Conservation (phyloP, 1,284 basidiomycete species). For the Puccinia coronata region DNA sequence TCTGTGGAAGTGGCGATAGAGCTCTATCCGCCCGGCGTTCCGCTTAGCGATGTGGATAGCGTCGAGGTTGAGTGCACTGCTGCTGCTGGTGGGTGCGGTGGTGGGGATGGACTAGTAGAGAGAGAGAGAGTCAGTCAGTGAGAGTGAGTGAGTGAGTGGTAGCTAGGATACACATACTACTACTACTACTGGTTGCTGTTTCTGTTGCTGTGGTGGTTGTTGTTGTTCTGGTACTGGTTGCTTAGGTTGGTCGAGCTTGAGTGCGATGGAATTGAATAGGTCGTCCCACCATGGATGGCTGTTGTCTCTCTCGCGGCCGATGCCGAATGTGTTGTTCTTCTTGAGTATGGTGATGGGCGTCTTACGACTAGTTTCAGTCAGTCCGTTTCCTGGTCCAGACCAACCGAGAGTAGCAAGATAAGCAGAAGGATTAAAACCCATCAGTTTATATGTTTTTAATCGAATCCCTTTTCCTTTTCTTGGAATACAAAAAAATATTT, state of each 20-base stretch:
- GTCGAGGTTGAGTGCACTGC: no score
- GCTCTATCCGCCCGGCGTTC: no score
- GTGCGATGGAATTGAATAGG: slow-evolving; percentile 51
- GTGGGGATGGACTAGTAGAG: slow-evolving; percentile 10
- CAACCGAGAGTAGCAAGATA: slow-evolving; percentile 52
- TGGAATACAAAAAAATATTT: no score
- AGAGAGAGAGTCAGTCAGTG: neutral
- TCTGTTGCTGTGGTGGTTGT: no score
- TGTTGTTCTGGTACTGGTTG: neutral
- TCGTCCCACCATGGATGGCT: slow-evolving; percentile 53
- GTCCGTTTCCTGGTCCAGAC: slow-evolving; percentile 51
- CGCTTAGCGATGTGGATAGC: no score
- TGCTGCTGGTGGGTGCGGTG: slow-evolving; percentile 5
- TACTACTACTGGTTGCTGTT: no score
- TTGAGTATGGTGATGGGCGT: slow-evolving; percentile 52
- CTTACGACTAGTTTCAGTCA: slow-evolving; percentile 46
- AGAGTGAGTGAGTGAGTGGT: neutral
- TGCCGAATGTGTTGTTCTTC: slow-evolving; percentile 52
- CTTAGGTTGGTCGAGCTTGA: slow-evolving; percentile 40
- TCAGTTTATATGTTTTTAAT: no score
- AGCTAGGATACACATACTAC: neutral
- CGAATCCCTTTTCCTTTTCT: neutral
- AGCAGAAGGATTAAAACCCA: slow-evolving; percentile 48
- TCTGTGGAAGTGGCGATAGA: neutral
- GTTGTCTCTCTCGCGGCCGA: slow-evolving; percentile 52